phyloP scores from a whole-genome alignment of 2,329 filamentous ascomycete genomes.

The Botrytis aclada region DNA sequence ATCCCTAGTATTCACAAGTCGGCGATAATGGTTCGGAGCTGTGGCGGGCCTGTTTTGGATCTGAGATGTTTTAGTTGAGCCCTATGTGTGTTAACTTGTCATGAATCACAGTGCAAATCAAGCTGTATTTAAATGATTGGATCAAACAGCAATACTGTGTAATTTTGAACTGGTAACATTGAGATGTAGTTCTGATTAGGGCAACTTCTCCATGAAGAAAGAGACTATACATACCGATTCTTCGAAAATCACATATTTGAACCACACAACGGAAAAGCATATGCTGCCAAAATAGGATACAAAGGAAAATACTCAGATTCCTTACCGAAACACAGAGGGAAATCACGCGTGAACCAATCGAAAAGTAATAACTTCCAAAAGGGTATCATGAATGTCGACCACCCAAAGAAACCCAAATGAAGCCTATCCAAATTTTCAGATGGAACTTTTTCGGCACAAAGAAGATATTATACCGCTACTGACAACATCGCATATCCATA shows the following conservation, averaged over 20 bases:
- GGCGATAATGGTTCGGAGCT: background rate
- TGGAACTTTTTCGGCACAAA: background rate
- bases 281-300: too few species aligned
- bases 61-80: background rate
- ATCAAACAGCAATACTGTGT: background rate
- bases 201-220: background rate
- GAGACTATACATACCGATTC: background rate
- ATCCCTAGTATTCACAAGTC: background rate
- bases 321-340: too few species aligned
- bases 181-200: background rate
- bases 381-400: background rate
- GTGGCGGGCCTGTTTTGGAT: background rate
- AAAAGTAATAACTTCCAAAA: background rate
- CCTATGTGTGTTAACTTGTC: background rate
- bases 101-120: background rate
- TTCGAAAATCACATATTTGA: background rate
- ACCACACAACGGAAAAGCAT: background rate
- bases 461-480: background rate
- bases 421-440: background rate
- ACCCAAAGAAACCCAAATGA: background rate
- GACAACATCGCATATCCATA: background rate
- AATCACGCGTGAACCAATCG: background rate
- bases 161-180: background rate
- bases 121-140: background rate
- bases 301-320: too few species aligned